A percentile compares a stretch with the other conserved stretches of the same genome.
These are phyloP conservation scores for Sorghum bicolor DNA, from an alignment of 176 grass and related monocot genomes.

Conservation along the genomic window Sorghum_bicolor_NCBIv3 NC_012870.2:68507501-68508000, in stretches of 20 bases:
- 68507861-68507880: background rate
- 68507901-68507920: background rate
- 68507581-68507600: background rate
- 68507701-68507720: background rate
- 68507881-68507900: constrained; percentile 4
- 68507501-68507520: background rate
- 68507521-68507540: background rate
- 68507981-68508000: background rate
- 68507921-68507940: background rate
- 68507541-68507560: background rate
- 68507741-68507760: constrained; percentile 8
- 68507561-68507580: background rate
- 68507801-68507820: background rate
- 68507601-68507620: background rate
- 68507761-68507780: background rate
- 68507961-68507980: background rate
- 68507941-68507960: background rate
- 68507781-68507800: constrained; percentile 10
- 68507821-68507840: constrained; percentile 15
- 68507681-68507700: background rate
- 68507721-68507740: constrained; percentile 13
- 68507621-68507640: background rate
- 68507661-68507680: background rate
- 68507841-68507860: constrained; percentile 31
- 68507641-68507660: background rate